Percentiles rank a stretch among this genome's conserved stretches.
phyloP scores from a whole-genome alignment of 169 alveolate species.

The Eimeria praecox region DNA sequence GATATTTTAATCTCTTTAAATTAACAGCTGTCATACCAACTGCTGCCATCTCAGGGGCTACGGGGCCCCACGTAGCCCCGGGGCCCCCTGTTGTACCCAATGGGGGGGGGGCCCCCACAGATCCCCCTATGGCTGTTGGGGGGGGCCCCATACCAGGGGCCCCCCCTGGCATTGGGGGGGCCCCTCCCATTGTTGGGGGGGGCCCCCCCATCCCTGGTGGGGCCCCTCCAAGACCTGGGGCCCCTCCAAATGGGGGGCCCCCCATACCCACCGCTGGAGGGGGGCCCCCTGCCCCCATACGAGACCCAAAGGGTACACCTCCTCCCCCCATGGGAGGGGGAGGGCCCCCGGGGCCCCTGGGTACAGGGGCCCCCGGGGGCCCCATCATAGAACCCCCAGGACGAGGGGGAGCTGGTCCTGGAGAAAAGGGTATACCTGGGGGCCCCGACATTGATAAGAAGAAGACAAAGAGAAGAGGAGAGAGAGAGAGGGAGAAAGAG shows the following conservation, averaged over 20 bases:
- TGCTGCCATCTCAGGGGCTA: constrained; percentile 70
- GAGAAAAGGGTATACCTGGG: background rate
- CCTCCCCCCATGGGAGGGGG: background rate
- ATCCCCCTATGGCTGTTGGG: constrained; percentile 14
- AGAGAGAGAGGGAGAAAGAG: background rate
- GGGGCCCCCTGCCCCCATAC: background rate
- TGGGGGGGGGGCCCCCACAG: constrained; percentile 59
- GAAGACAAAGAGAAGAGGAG: background rate
- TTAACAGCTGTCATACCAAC: constrained; percentile 51
- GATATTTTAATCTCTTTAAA: constrained; percentile 28
- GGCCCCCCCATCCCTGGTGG: constrained; percentile 18
- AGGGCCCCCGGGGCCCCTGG: background rate
- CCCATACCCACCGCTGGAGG: background rate
- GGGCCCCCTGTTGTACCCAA: constrained; percentile 55
- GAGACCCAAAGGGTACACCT: background rate
- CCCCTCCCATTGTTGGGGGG: background rate
- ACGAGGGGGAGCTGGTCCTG: background rate
- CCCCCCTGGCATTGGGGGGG: background rate
- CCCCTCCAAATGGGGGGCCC: constrained; percentile 29
- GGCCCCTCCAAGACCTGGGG: constrained; percentile 12
- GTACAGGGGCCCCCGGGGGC: background rate
- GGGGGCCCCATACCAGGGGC: constrained; percentile 12
- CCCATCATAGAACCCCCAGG: background rate
- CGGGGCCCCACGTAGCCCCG: constrained; percentile 63
- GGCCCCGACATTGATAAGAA: background rate